Evolutionary conservation across 768 basidiomycete genomes (phyloP).

Genomic region (Kwoniella pini): DNA sequence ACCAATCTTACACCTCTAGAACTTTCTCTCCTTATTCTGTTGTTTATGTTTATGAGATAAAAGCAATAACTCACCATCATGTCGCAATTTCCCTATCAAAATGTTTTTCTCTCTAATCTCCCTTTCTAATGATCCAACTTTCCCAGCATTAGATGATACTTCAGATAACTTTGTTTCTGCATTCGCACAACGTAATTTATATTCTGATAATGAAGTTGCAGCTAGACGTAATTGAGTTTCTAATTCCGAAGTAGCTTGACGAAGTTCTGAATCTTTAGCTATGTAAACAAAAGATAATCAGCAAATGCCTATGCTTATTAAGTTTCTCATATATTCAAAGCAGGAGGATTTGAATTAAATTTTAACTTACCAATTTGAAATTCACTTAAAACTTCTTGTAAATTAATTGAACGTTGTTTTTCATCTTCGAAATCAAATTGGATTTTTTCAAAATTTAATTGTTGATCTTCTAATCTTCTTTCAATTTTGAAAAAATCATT

Average conservation of each 20-base stretch:
- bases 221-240: constrained; percentile 70
- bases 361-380: constrained; percentile 78
- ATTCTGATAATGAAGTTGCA: constrained; percentile 82
- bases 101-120: constrained; percentile 93
- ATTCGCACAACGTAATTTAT: constrained; percentile 78
- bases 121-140: constrained; percentile 74
- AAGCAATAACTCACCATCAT: constrained; percentile 68
- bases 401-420: constrained; percentile 71
- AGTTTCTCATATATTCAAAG: no score
- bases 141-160: constrained; percentile 65
- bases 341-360: not conserved
- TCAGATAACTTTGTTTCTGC: constrained; percentile 86
- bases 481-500: constrained; percentile 62
- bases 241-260: constrained; percentile 77
- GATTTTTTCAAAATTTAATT: constrained; percentile 60
- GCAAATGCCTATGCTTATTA: no score
- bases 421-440: constrained; percentile 62
- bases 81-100: constrained; percentile 91
- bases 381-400: constrained; percentile 91
- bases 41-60: no score
- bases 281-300: not conserved
- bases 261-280: constrained; percentile 92
- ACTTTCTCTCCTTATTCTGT: no score
- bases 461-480: constrained; percentile 65
- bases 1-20: not conserved